These are phyloP conservation scores for Cylindrodendrum hubeiense DNA, from an alignment of 2,329 filamentous ascomycete genomes.

Conservation along the genomic window DNA sequence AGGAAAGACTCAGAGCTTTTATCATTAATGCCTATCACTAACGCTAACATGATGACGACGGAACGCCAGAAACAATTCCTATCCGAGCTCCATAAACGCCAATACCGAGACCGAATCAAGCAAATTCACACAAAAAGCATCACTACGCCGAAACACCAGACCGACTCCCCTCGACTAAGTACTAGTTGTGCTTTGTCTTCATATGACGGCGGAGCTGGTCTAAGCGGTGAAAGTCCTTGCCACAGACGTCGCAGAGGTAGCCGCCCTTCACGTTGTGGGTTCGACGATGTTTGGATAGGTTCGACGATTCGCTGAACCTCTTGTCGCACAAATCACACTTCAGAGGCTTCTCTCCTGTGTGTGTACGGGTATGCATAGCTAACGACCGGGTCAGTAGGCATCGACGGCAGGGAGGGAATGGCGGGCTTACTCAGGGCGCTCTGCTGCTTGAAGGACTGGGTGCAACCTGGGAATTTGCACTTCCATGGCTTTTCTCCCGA, in stretches of 20 bases:
- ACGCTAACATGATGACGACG: conserved; percentile 4
- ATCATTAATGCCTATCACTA: not conserved
- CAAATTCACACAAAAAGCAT: not conserved
- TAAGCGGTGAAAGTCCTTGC: conserved; percentile 68
- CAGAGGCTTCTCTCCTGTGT: conserved; percentile 74
- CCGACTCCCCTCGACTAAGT: not conserved
- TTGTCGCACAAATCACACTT: conserved; percentile 70
- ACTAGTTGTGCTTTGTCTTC: conserved; percentile 50
- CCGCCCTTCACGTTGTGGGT: conserved; percentile 68
- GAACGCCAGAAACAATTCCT: too few species aligned
- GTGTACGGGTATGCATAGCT: conserved; percentile 77
- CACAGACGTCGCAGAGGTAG: conserved; percentile 65
- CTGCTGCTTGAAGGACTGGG: conserved; percentile 74
- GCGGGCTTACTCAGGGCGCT: conserved; percentile 70
- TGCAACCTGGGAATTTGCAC: conserved; percentile 64
- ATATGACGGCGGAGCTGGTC: conserved; percentile 72
- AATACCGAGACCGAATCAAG: not conserved
- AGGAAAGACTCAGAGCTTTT: not conserved
- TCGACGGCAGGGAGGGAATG: conserved; percentile 1
- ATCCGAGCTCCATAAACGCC: too few species aligned
- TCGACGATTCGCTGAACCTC: conserved; percentile 74
- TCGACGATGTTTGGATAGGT: conserved; percentile 74
- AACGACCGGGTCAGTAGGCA: conserved; percentile 28
- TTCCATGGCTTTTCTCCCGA: conserved; percentile 74
- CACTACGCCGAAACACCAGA: not conserved